Percentiles rank a stretch among this genome's conserved stretches.
These are phyloP conservation scores for Malania oleifera DNA, from an alignment of 164 flowering plant genomes.

Conservation along the genomic window DNA sequence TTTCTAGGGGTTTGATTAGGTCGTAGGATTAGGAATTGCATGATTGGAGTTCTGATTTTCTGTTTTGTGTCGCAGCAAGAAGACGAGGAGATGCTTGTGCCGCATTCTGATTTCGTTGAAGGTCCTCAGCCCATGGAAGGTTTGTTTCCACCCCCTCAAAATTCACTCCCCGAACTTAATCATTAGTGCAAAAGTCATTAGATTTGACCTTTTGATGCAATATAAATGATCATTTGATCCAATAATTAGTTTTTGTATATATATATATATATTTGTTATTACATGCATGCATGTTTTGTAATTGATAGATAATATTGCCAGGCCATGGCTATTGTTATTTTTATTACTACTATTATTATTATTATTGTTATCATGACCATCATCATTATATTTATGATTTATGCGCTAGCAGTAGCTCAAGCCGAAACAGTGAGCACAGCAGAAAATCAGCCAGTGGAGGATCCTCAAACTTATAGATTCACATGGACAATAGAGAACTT, in stretches of 20 bases:
- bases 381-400: neutral
- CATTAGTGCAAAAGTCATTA: conserved; percentile 1
- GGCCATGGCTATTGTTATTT: neutral
- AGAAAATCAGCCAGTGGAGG: conserved; percentile 62
- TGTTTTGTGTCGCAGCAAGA: conserved; percentile 55
- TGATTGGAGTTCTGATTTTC: conserved; percentile 28
- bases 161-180: conserved; percentile 7
- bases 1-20: conserved; percentile 36
- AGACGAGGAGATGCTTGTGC: conserved; percentile 91
- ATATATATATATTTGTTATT: conserved; percentile 1
- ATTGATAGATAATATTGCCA: neutral
- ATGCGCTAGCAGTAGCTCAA: conserved; percentile 33
- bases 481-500: conserved; percentile 74
- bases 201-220: too few relatives aligned
- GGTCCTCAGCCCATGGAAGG: conserved; percentile 88
- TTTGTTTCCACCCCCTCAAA: neutral
- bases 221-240: conserved; percentile 10
- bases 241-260: neutral
- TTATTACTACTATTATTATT: conserved; percentile 15
- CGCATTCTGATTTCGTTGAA: conserved; percentile 69
- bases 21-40: conserved; percentile 8
- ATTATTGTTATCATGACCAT: conserved; percentile 3
- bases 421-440: conserved; percentile 47
- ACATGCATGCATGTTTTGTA: neutral
- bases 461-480: conserved; percentile 58